Percentiles rank a stretch among this genome's conserved stretches.
Conservation (phyloP, 495 filamentous ascomycete species). For the Penicillium silybi region DNA sequence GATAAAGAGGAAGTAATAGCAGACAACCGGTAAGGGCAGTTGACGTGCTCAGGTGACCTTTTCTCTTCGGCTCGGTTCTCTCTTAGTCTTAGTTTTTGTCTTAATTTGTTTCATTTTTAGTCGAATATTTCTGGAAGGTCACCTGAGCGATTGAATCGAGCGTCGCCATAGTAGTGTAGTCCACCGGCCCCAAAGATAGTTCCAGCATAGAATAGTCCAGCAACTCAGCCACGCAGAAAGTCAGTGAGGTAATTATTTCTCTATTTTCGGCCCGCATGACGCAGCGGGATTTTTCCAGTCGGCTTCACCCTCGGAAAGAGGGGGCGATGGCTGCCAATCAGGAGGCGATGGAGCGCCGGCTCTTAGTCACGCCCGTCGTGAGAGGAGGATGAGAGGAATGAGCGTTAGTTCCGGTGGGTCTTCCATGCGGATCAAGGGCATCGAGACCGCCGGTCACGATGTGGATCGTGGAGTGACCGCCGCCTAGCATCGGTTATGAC, state of each 20-base stretch:
- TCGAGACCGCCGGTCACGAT: constrained; percentile 20
- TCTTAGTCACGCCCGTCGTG: constrained; percentile 16
- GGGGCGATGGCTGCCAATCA: constrained; percentile 22
- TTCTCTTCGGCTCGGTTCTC: background rate
- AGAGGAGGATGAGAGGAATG: constrained; percentile 5
- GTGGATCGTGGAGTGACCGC: constrained; percentile 4
- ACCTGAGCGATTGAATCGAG: background rate
- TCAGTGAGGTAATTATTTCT: constrained; percentile 25
- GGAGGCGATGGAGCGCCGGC: constrained; percentile 13
- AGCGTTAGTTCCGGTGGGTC: constrained; percentile 10
- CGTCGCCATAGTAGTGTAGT: background rate
- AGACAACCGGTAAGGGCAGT: background rate
- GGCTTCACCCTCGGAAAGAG: constrained; percentile 22
- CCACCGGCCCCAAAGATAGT: background rate
- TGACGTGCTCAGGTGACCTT: background rate
- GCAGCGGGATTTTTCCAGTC: constrained; percentile 27
- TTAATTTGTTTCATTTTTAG: background rate
- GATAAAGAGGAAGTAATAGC: background rate
- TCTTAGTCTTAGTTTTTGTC: background rate
- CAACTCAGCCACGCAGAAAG: constrained; percentile 6
- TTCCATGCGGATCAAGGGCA: constrained; percentile 13
- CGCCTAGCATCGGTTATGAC: constrained; percentile 24
- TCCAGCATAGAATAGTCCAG: background rate
- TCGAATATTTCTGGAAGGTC: background rate
- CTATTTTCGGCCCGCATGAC: constrained; percentile 32